These are phyloP conservation scores for Aspergillus unguis DNA, from an alignment of 2,329 filamentous ascomycete genomes.

Conservation along the genomic window DNA sequence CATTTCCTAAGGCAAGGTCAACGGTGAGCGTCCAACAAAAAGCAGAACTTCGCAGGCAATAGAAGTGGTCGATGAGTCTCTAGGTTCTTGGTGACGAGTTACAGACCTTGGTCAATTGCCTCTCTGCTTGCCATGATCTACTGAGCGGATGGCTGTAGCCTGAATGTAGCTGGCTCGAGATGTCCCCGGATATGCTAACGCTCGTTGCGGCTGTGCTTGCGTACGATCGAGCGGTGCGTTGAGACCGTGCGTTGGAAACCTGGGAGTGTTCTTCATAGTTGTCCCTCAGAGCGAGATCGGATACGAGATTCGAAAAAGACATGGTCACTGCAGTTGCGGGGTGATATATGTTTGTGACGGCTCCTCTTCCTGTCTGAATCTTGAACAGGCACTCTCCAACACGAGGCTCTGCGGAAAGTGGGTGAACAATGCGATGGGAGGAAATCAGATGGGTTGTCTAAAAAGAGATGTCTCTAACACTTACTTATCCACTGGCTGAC, in stretches of 20 bases:
- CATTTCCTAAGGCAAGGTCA: conserved; percentile 67
- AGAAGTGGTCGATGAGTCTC: no score
- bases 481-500: neutral
- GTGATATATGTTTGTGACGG: neutral
- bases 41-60: no score
- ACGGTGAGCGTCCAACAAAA: neutral
- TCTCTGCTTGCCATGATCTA: conserved; percentile 77
- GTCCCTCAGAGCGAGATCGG: conserved; percentile 48
- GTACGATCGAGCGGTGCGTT: conserved; percentile 41
- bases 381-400: neutral
- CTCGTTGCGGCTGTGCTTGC: conserved; percentile 49
- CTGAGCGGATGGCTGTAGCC: conserved; percentile 79
- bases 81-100: neutral
- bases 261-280: conserved; percentile 44
- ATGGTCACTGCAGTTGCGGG: conserved; percentile 25
- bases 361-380: neutral
- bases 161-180: conserved; percentile 77
- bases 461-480: no score
- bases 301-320: conserved; percentile 52
- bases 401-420: neutral
- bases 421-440: neutral
- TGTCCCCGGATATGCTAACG: conserved; percentile 59
- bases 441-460: no score
- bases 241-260: conserved; percentile 41
- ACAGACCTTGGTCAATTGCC: conserved; percentile 76